Evolutionary conservation across 805 yeast species (phyloP), one percentile per base, ranked within the genome.

Genomic region (Yamadazyma nakazawae): DNA sequence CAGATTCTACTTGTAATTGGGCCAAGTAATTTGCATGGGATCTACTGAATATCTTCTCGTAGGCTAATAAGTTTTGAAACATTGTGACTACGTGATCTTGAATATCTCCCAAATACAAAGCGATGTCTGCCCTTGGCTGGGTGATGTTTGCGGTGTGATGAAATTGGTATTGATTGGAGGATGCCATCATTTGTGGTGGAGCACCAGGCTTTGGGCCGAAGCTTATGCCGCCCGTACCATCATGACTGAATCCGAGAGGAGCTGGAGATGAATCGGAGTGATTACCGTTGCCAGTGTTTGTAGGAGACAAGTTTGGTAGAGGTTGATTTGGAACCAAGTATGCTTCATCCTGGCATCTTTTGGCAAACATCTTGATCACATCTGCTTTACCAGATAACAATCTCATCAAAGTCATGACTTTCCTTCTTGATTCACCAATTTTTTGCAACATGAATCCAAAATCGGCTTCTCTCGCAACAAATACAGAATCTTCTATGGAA

Each of bases 11-110:
- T 67, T 91, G 97, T 55, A 92, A 72, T 60, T 90, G 97, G 0
- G 97, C 97, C 63, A 92, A 72, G 64, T 92, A 92, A 60, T 91
- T 92, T 14, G 96, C 78, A 63, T 92, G 97, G 1, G 96, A 85
- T 55, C 97, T 79, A 38, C 95, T 83, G 62, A 92, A 85, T 58
- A 92, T 92, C 76, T 91, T 91, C 63, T 92, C 99, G 61, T 89
- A 91, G 2, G 96, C 87, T 37, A 84, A 67, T 61, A 92, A 75
- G 60, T 89, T 91, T 68, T 90, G 97, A 66, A 82, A 86, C 97
- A 92, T 92, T 14, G 98, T 92, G 48, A 91, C 83, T 59, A 92
- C 86, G 78, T 91, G 98, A 75, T 91, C 97, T 68, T 90, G 97
- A 61, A 91, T 91, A 80, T 91, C 98, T 47, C 97, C 97, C 51